phyloP scores from a whole-genome alignment of 768 basidiomycete genomes.

The Rhodotorula kratochvilovae region DNA sequence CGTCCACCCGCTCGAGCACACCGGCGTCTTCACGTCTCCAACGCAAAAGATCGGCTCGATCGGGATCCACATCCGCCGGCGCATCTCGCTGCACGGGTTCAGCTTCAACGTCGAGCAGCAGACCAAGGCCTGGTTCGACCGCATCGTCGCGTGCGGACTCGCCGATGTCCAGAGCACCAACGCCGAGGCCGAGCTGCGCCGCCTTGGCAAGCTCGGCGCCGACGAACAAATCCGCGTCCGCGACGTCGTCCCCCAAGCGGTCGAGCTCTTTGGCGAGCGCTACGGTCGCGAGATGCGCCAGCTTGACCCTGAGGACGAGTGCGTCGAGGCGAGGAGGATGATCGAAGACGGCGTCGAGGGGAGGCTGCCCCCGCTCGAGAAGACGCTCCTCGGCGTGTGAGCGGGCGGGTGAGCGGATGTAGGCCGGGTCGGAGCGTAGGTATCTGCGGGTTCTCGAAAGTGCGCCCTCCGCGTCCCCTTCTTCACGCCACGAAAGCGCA shows the following conservation, averaged over 20 bases:
- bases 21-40: constrained; percentile 81
- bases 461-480: too few relatives aligned
- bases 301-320: constrained; percentile 17
- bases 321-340: constrained; percentile 6
- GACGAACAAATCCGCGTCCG: not conserved
- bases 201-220: constrained; percentile 1
- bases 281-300: constrained; percentile 23
- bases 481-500: too few relatives aligned
- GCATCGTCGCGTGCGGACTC: constrained; percentile 85
- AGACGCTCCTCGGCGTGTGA: not conserved
- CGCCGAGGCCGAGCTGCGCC: constrained; percentile 19
- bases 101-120: constrained; percentile 81
- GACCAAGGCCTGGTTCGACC: constrained; percentile 77
- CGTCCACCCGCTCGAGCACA: constrained; percentile 52
- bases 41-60: constrained; percentile 86
- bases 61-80: constrained; percentile 90
- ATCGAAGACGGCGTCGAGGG: constrained; percentile 25
- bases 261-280: constrained; percentile 15
- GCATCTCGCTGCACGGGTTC: constrained; percentile 92
- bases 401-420: not conserved
- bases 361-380: constrained; percentile 13
- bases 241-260: constrained; percentile 1
- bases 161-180: constrained; percentile 56
- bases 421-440: too few relatives aligned
- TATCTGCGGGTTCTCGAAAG: too few relatives aligned